Evolutionary conservation across 1,284 basidiomycete species (phyloP).

Genomic region (Xanthoconium separans): DNA sequence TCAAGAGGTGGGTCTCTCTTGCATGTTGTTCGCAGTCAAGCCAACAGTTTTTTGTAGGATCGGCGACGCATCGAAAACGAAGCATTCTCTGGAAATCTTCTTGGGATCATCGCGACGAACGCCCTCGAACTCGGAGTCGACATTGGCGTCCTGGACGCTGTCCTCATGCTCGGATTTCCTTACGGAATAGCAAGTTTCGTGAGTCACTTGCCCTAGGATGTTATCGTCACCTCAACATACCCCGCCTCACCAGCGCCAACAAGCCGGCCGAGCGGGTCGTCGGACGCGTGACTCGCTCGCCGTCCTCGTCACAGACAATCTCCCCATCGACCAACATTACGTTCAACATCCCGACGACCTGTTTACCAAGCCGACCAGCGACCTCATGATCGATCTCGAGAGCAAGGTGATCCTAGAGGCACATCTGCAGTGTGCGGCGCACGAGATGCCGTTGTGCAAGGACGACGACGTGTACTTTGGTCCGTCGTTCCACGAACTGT

Average conservation of each 20-base stretch:
- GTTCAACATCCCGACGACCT: constrained; percentile 70
- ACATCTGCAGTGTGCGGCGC: constrained; percentile 86
- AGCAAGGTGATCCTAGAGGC: constrained; percentile 79
- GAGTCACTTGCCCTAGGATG: constrained; percentile 22
- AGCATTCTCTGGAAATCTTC: constrained; percentile 79
- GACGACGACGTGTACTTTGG: constrained; percentile 80
- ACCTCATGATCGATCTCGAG: constrained; percentile 72
- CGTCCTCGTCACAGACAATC: constrained; percentile 70
- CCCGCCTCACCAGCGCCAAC: constrained; percentile 60
- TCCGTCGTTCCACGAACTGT: constrained; percentile 52
- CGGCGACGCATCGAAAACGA: constrained; percentile 83
- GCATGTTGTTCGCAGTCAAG: neutral
- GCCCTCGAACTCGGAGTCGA: constrained; percentile 91
- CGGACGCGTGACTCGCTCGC: constrained; percentile 82
- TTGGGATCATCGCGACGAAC: constrained; percentile 90
- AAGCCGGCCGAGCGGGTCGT: constrained; percentile 87
- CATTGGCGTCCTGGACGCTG: constrained; percentile 85
- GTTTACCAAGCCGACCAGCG: constrained; percentile 61
- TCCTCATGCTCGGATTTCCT: constrained; percentile 89
- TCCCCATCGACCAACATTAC: constrained; percentile 81
- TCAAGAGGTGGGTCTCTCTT: constrained; percentile 42
- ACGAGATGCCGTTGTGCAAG: constrained; percentile 78
- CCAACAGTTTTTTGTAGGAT: constrained; percentile 48
- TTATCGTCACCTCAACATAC: neutral
- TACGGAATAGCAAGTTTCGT: constrained; percentile 77